Percentiles rank a stretch among this genome's conserved stretches.
These are phyloP conservation scores for Scedosporium dehoogii DNA, from an alignment of 2,329 filamentous ascomycete genomes.

Conservation along the genomic window DNA sequence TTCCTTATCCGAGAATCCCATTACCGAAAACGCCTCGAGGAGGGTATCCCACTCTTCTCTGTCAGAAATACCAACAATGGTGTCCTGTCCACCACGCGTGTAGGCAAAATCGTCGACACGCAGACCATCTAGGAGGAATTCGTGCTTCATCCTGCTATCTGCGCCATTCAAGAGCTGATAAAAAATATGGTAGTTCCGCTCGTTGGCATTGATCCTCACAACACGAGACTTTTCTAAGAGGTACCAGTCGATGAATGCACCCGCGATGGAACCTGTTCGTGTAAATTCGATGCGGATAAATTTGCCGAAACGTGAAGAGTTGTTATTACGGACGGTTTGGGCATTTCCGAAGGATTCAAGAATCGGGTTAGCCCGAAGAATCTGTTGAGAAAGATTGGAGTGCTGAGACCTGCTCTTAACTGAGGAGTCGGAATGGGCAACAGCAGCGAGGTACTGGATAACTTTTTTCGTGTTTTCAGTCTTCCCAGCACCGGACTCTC, in stretches of 20 bases:
- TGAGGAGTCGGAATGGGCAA: slow-evolving; percentile 73
- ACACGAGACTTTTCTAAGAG: slow-evolving; percentile 96
- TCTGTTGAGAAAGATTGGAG: slow-evolving; percentile 90
- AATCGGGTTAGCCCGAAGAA: slow-evolving; percentile 90
- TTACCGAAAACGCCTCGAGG: slow-evolving; percentile 86
- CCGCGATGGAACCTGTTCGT: slow-evolving; percentile 77
- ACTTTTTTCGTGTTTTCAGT: slow-evolving; percentile 99
- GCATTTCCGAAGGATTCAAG: slow-evolving; percentile 97
- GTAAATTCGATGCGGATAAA: slow-evolving; percentile 97
- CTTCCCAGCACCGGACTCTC: slow-evolving; percentile 95
- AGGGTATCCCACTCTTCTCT: slow-evolving; percentile 80
- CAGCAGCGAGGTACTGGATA: slow-evolving; percentile 93
- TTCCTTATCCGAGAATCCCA: slow-evolving; percentile 83
- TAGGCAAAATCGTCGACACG: slow-evolving; percentile 85
- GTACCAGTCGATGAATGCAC: slow-evolving; percentile 98
- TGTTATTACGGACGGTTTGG: slow-evolving; percentile 95
- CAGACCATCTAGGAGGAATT: slow-evolving; percentile 65
- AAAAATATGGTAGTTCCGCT: slow-evolving; percentile 95
- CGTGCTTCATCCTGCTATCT: slow-evolving; percentile 59
- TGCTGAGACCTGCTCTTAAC: slow-evolving; percentile 52
- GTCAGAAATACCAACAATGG: slow-evolving; percentile 84
- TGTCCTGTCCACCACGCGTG: slow-evolving; percentile 82
- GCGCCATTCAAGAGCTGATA: slow-evolving; percentile 90
- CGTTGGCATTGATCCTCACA: slow-evolving; percentile 74
- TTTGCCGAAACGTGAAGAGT: slow-evolving; percentile 96